These are phyloP conservation scores for Nidularia pulvinata DNA, from an alignment of 768 basidiomycete species.

Conservation along the genomic window DNA sequence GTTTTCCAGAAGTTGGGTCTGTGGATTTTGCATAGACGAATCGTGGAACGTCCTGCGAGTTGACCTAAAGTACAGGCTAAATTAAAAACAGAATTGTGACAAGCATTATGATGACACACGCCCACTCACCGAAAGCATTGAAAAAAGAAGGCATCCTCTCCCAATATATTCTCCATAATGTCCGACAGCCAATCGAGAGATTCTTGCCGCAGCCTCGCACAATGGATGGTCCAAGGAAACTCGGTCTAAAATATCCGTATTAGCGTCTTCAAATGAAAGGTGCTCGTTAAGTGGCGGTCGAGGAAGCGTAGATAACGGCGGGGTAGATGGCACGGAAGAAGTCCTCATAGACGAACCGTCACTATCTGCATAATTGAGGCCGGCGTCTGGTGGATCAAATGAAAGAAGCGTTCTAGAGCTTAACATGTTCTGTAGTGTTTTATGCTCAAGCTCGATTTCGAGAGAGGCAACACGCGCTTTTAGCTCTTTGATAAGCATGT, in stretches of 20 bases:
- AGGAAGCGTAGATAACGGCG: constrained; percentile 10
- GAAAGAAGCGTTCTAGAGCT: no score
- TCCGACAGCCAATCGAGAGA: constrained; percentile 42
- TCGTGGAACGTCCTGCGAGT: constrained; percentile 24
- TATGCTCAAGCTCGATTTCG: constrained; percentile 23
- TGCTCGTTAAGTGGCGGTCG: neutral
- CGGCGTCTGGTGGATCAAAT: no score
- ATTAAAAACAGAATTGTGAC: neutral
- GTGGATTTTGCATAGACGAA: constrained; percentile 41
- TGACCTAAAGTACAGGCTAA: constrained; percentile 24
- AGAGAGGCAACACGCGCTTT: constrained; percentile 20
- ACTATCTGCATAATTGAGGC: neutral
- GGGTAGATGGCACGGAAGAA: constrained; percentile 9
- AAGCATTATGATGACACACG: neutral
- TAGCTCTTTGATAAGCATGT: constrained; percentile 19
- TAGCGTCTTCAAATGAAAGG: neutral
- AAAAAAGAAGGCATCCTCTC: constrained; percentile 42
- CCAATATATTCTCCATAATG: constrained; percentile 51
- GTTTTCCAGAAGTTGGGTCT: constrained; percentile 24
- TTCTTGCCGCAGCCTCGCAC: constrained; percentile 35
- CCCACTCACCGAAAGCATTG: constrained; percentile 39
- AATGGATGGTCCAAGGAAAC: constrained; percentile 27
- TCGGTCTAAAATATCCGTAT: no score
- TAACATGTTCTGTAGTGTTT: no score
- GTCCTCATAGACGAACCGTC: constrained; percentile 1